Conservation (phyloP, 176 grass and related monocot genomes). For the Thinopyrum elongatum region DNA sequence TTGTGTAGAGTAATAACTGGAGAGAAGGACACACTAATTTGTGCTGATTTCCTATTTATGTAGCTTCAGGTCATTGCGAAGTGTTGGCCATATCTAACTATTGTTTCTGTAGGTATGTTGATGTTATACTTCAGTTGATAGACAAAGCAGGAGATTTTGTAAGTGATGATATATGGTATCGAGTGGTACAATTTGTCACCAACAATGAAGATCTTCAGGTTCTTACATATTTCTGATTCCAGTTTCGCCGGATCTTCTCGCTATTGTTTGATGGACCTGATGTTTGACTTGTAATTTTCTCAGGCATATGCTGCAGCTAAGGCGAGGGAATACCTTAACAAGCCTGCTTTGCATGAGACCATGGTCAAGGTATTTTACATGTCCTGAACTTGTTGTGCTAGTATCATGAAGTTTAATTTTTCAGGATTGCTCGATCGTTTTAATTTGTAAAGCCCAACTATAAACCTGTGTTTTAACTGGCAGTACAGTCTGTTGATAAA, state of each 20-base stretch:
- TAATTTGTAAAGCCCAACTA: not conserved
- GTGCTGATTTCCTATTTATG: not conserved
- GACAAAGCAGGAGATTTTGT: constrained; percentile 99
- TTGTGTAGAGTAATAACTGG: not conserved
- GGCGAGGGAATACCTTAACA: constrained; percentile 94
- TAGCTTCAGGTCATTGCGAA: not conserved
- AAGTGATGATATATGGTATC: constrained; percentile 99
- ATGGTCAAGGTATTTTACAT: constrained; percentile 92
- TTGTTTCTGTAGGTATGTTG: constrained; percentile 81
- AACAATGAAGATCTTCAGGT: constrained; percentile 99
- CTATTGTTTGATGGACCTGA: constrained; percentile 13
- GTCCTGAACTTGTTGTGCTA: constrained; percentile 4
- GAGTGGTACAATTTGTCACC: constrained; percentile 99
- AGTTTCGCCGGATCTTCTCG: constrained; percentile 13
- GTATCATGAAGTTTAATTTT: not conserved
- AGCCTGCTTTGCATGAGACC: constrained; percentile 98
- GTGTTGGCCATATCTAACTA: not conserved
- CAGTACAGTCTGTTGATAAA: not conserved
- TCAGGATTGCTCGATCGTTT: not conserved
- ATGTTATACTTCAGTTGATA: constrained; percentile 99
- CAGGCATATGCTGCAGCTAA: constrained; percentile 96
- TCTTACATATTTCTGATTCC: constrained; percentile 33
- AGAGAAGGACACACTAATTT: not conserved
- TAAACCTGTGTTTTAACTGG: not conserved
- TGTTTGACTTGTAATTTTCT: constrained; percentile 34